Evolutionary conservation across 495 filamentous ascomycete species (phyloP).

Genomic region (Hamigera avellanea): DNA sequence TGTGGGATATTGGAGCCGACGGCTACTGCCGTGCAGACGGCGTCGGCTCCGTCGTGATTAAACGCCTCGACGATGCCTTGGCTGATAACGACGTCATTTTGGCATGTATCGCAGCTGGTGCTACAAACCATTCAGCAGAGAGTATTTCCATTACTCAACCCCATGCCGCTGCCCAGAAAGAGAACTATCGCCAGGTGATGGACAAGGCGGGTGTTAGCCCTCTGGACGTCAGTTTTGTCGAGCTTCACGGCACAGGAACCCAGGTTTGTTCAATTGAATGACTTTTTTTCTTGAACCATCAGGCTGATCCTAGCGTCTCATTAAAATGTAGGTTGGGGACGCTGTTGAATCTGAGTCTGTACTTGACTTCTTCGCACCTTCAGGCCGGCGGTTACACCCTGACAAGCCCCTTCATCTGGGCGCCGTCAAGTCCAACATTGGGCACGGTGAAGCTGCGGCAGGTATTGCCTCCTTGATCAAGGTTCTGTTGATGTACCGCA

Average conservation of each 20-base stretch:
- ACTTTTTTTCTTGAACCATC: too few relatives aligned
- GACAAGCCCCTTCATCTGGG: conserved; percentile 14
- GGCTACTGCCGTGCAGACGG: conserved; percentile 56
- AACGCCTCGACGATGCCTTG: conserved; percentile 34
- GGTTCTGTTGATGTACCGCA: conserved; percentile 18
- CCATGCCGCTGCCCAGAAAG: conserved; percentile 35
- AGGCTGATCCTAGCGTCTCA: too few relatives aligned
- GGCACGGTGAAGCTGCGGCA: conserved; percentile 27
- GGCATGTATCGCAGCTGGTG: conserved; percentile 23
- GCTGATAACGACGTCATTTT: conserved; percentile 36
- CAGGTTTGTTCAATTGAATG: too few relatives aligned
- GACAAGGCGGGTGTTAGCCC: conserved; percentile 35
- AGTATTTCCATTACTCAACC: conserved; percentile 37
- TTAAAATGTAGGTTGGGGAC: too few relatives aligned
- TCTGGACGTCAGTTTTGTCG: conserved; percentile 37
- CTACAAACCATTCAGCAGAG: conserved; percentile 33
- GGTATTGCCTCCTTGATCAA: conserved; percentile 24
- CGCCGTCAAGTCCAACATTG: conserved; percentile 28
- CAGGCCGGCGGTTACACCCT: too few relatives aligned
- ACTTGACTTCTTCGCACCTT: too few relatives aligned
- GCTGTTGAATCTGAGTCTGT: too few relatives aligned
- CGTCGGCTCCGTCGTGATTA: conserved; percentile 31
- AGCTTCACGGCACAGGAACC: conserved; percentile 38
- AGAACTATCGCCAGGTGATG: conserved; percentile 31
- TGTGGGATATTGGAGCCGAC: conserved; percentile 56